These are phyloP conservation scores for Amborella trichopoda DNA, from an alignment of 164 flowering plant genomes.

Conservation along the genomic window DNA sequence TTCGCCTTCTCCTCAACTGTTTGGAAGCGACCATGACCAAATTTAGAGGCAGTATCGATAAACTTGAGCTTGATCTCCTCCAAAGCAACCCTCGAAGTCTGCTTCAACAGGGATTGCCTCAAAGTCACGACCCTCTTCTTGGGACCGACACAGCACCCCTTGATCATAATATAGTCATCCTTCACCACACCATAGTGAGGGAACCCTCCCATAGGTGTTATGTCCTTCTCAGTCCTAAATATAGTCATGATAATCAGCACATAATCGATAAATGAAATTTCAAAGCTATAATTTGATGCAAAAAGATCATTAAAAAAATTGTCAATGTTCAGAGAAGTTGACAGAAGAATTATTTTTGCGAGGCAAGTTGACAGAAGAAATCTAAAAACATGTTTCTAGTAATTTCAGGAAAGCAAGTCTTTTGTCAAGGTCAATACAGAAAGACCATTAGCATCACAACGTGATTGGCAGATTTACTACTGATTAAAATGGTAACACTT, in stretches of 20 bases:
- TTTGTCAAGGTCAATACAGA: no score
- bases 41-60: constrained; percentile 67
- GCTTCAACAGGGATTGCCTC: constrained; percentile 56
- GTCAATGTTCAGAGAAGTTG: not conserved
- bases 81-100: constrained; percentile 58
- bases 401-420: no score
- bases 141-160: constrained; percentile 77
- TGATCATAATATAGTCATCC: constrained; percentile 53
- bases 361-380: not conserved
- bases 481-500: no score
- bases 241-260: not conserved
- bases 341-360: not conserved
- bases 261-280: not conserved
- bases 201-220: constrained; percentile 76
- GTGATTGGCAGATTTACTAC: no score
- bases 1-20: constrained; percentile 53
- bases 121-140: constrained; percentile 68
- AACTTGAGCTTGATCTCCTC: constrained; percentile 74
- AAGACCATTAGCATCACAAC: no score
- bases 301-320: not conserved
- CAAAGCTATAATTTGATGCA: not conserved
- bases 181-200: constrained; percentile 66
- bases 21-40: constrained; percentile 73
- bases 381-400: no score
- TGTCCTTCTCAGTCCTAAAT: constrained; percentile 66